phyloP scores from a whole-genome alignment of 164 flowering plant genomes.

The Tetracentron sinense region DNA sequence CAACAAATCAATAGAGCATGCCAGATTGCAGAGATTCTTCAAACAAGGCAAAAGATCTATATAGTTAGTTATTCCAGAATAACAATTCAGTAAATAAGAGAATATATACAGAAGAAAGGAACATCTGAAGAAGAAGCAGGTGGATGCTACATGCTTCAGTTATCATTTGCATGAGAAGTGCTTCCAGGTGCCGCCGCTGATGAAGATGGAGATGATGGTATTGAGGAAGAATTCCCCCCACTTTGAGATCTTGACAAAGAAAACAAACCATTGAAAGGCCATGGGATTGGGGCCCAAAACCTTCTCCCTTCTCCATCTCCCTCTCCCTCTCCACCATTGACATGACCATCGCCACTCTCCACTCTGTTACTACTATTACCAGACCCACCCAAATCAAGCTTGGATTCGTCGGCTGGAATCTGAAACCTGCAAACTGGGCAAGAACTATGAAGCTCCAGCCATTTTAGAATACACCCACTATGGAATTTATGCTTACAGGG shows the following conservation, averaged over 20 bases:
- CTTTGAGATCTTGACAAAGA: conserved; percentile 41
- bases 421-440: conserved; percentile 86
- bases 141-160: conserved; percentile 22
- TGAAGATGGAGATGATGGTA: conserved; percentile 15
- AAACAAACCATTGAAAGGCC: conserved; percentile 62
- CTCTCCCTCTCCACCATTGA: conserved; percentile 16
- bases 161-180: conserved; percentile 30
- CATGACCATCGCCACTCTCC: conserved; percentile 18
- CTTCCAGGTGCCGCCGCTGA: conserved; percentile 17
- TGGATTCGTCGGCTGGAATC: conserved; percentile 61
- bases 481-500: conserved; percentile 93
- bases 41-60: conserved; percentile 4
- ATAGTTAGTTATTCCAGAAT: conserved; percentile 10
- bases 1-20: background rate
- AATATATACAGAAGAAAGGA: conserved; percentile 25
- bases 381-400: conserved; percentile 32
- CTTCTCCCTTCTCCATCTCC: conserved; percentile 42
- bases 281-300: conserved; percentile 41
- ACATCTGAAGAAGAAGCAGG: conserved; percentile 9
- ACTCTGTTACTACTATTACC: conserved; percentile 16
- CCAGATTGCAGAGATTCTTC: background rate
- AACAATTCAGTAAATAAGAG: conserved; percentile 9
- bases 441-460: conserved; percentile 90
- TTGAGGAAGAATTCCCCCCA: conserved; percentile 32
- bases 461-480: conserved; percentile 55